Evolutionary conservation across 331 rosid genomes (phyloP).

Genomic region (Cydonia oblonga): DNA sequence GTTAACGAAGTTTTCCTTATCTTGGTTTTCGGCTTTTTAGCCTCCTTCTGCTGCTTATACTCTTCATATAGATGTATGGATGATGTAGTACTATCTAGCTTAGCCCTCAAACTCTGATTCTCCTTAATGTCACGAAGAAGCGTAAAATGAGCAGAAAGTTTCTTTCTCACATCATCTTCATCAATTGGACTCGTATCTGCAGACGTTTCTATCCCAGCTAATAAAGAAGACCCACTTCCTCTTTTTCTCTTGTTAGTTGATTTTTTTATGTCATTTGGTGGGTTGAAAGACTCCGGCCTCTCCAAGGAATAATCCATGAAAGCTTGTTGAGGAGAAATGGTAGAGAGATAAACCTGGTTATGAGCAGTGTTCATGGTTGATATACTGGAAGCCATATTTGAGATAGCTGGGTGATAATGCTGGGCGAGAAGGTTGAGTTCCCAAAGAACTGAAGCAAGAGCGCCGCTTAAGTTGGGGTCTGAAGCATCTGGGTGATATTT

Average conservation of each 20-base stretch:
- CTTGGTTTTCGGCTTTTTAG: conserved; percentile 9
- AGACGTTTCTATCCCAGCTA: conserved; percentile 17
- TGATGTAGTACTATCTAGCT: conserved; percentile 40
- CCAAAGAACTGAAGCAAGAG: conserved; percentile 95
- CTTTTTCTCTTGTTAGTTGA: conserved; percentile 41
- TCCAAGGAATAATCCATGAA: conserved; percentile 56
- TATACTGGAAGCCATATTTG: conserved; percentile 56
- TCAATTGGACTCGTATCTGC: conserved; percentile 18
- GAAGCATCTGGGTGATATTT: conserved; percentile 72
- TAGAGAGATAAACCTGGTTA: conserved; percentile 50
- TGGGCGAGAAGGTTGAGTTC: conserved; percentile 68
- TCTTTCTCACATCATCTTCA: conserved; percentile 45
- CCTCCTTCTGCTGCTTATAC: conserved; percentile 52
- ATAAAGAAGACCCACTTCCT: conserved; percentile 20
- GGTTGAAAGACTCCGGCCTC: conserved; percentile 33
- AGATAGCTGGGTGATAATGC: conserved; percentile 73
- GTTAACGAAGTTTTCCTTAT: not conserved
- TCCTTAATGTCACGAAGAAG: conserved; percentile 67
- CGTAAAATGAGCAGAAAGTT: conserved; percentile 48
- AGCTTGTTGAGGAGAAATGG: conserved; percentile 65
- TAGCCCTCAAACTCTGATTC: conserved; percentile 55
- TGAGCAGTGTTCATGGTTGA: conserved; percentile 44
- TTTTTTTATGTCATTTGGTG: conserved; percentile 26
- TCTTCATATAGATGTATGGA: conserved; percentile 53
- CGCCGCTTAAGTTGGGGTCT: conserved; percentile 96